These are phyloP conservation scores for Rhizomucor pusillus DNA, from an alignment of 371 early-diverging fungal species.

Conservation along the genomic window DNA sequence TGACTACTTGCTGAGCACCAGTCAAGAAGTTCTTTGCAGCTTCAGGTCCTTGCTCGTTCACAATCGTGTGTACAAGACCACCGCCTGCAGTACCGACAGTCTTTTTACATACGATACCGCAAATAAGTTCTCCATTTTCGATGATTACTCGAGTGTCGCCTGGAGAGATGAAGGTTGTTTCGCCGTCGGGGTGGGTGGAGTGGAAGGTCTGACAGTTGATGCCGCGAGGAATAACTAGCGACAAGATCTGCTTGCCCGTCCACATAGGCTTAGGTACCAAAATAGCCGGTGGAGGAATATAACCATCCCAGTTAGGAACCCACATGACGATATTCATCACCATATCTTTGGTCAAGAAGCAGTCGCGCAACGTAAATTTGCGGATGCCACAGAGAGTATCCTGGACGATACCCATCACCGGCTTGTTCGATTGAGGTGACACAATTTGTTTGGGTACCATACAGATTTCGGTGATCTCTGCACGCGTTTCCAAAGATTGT, in stretches of 20 bases:
- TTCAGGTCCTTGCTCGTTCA: constrained; percentile 95
- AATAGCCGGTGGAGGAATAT: constrained; percentile 92
- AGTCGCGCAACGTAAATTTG: constrained; percentile 96
- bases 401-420: constrained; percentile 99
- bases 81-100: constrained; percentile 94
- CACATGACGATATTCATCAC: constrained; percentile 96
- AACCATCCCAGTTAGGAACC: constrained; percentile 96
- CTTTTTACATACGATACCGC: constrained; percentile 98
- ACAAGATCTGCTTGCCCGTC: constrained; percentile 99
- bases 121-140: constrained; percentile 91
- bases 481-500: constrained; percentile 93
- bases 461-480: constrained; percentile 95
- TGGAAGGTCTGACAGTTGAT: constrained; percentile 84
- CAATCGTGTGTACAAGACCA: constrained; percentile 95
- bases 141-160: constrained; percentile 94
- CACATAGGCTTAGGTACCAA: constrained; percentile 95
- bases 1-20: constrained; percentile 94
- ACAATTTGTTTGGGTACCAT: constrained; percentile 99
- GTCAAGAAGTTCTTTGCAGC: constrained; percentile 93
- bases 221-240: constrained; percentile 91
- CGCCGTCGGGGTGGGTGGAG: constrained; percentile 83
- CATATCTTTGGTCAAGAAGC: constrained; percentile 86
- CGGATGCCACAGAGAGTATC: constrained; percentile 98
- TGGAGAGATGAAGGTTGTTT: constrained; percentile 76
- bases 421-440: constrained; percentile 98